Evolutionary conservation across 2,329 filamentous ascomycete genomes (phyloP).

Genomic region (Cadophora gregata): DNA sequence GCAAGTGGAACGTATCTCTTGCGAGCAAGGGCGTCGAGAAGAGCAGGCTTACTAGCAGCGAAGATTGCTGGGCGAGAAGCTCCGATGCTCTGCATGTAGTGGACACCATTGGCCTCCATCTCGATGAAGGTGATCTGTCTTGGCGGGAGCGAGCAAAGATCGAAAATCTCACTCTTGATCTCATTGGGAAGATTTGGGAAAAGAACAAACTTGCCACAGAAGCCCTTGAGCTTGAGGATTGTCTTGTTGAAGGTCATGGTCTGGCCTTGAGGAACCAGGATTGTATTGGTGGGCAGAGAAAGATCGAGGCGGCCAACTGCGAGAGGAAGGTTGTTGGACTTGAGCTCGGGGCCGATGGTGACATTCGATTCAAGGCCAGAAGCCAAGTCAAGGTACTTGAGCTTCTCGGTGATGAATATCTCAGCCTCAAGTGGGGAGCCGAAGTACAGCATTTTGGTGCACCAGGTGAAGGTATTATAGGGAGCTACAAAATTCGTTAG

Average conservation of each 20-base stretch:
- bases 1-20: conserved; percentile 3
- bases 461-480: background rate
- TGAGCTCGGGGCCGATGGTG: conserved; percentile 1
- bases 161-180: conserved; percentile 23
- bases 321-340: conserved; percentile 9
- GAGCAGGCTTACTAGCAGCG: background rate
- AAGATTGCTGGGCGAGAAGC: conserved; percentile 1
- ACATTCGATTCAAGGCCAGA: background rate
- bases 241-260: conserved; percentile 1
- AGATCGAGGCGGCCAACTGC: background rate
- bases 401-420: background rate
- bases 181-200: conserved; percentile 27
- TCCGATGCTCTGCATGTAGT: background rate
- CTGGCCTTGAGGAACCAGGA: conserved; percentile 16
- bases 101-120: background rate
- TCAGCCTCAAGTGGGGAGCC: background rate
- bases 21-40: conserved; percentile 4
- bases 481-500: background rate
- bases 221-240: conserved; percentile 2
- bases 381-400: conserved; percentile 12
- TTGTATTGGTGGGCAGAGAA: background rate
- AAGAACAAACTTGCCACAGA: conserved; percentile 8
- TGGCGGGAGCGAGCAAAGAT: background rate
- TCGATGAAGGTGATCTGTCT: conserved; percentile 7
- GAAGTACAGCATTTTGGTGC: background rate